These are phyloP conservation scores for Boletus hoseneyae DNA, from an alignment of 1,284 basidiomycete species.

Conservation along the genomic window DNA sequence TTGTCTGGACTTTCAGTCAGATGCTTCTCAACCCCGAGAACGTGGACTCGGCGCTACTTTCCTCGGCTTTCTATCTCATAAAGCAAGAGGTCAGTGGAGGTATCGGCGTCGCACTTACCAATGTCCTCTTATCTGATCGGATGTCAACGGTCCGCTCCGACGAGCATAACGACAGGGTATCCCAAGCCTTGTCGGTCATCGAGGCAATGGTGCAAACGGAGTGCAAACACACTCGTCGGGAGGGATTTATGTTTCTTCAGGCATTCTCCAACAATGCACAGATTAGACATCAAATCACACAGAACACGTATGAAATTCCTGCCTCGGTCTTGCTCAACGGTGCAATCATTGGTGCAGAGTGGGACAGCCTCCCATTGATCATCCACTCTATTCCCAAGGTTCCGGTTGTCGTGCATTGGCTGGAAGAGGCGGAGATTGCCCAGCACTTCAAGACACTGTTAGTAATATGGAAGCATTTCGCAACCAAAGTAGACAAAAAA, in stretches of 20 bases:
- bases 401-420: slow-evolving; percentile 32
- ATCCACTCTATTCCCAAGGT: slow-evolving; percentile 25
- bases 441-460: slow-evolving; percentile 43
- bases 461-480: slow-evolving; percentile 37
- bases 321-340: slow-evolving; percentile 31
- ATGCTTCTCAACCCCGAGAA: slow-evolving; percentile 17
- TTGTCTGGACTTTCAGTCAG: slow-evolving; percentile 50
- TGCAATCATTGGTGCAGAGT: slow-evolving; percentile 22
- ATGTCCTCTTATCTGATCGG: slow-evolving; percentile 34
- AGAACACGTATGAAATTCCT: slow-evolving; percentile 22
- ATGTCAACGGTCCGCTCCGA: neutral
- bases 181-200: slow-evolving; percentile 37
- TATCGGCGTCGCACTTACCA: slow-evolving; percentile 38
- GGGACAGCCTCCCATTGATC: slow-evolving; percentile 19
- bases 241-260: slow-evolving; percentile 40
- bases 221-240: slow-evolving; percentile 29
- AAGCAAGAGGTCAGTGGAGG: slow-evolving; percentile 43
- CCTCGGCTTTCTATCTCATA: slow-evolving; percentile 40
- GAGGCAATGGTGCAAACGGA: slow-evolving; percentile 37
- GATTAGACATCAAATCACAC: slow-evolving; percentile 12
- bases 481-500: slow-evolving; percentile 15
- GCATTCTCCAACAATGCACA: slow-evolving; percentile 33
- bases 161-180: slow-evolving; percentile 23
- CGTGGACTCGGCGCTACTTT: slow-evolving; percentile 16
- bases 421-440: slow-evolving; percentile 45